Conservation (phyloP, 2,329 filamentous ascomycete genomes). For the Hypoxylon sp. region DNA sequence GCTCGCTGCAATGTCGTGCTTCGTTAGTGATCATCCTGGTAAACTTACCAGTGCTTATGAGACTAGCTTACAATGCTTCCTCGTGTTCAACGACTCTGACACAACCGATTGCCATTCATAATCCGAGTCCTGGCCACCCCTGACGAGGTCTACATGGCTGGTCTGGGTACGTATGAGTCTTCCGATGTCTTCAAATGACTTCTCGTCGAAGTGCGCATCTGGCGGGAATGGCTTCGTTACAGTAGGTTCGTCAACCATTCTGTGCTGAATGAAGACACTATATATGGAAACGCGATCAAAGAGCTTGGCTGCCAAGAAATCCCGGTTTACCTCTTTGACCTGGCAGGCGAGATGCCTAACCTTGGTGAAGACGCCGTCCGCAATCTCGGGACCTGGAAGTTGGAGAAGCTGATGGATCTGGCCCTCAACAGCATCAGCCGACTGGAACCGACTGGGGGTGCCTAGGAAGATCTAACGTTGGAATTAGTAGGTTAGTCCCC, state of each 20-base stretch:
- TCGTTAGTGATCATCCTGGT: too few species aligned
- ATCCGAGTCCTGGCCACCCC: background rate
- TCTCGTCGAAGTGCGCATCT: too few species aligned
- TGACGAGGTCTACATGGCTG: background rate
- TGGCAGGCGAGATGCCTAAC: constrained; percentile 12
- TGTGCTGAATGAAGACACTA: constrained; percentile 5
- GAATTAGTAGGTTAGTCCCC: background rate
- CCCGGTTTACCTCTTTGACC: background rate
- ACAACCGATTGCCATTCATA: background rate
- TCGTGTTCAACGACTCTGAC: background rate
- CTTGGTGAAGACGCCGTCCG: background rate
- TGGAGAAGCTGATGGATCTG: constrained; percentile 3
- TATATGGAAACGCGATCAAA: constrained; percentile 8
- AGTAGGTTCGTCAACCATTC: too few species aligned
- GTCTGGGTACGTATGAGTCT: background rate
- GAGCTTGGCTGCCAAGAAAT: constrained; percentile 4
- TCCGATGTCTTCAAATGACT: background rate
- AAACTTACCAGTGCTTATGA: too few species aligned
- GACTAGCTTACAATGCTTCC: background rate
- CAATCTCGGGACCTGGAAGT: constrained; percentile 12
- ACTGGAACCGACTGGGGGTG: background rate
- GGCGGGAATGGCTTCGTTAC: too few species aligned
- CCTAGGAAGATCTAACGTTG: constrained; percentile 10
- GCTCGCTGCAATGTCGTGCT: background rate
- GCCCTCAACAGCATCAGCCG: constrained; percentile 1